Evolutionary conservation across 345 rosid species (phyloP).

Genomic region (Sonneratia caseolaris): DNA sequence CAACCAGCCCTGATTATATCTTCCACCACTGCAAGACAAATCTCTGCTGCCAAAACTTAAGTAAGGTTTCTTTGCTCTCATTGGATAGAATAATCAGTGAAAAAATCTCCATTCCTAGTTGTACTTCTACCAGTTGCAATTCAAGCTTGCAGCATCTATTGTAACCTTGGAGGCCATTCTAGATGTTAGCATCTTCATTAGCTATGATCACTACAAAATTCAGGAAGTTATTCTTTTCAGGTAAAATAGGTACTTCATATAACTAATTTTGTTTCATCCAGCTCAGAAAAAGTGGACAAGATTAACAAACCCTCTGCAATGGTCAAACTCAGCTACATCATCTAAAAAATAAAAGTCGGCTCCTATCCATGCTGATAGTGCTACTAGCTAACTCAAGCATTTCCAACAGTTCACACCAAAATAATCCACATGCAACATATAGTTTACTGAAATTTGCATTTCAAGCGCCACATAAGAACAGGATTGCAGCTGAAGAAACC

Average conservation of each 20-base stretch:
- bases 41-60: not conserved
- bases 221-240: not conserved
- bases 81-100: not conserved
- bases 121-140: not conserved
- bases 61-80: not conserved
- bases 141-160: not conserved
- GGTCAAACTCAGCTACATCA: no score
- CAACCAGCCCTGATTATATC: not conserved
- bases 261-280: not conserved
- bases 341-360: no score
- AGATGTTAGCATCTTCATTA: not conserved
- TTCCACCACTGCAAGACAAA: not conserved
- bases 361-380: no score
- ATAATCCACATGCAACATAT: no score
- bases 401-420: no score
- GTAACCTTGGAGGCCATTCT: not conserved
- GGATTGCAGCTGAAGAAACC: not conserved
- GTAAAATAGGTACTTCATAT: not conserved
- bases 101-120: not conserved
- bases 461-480: not conserved
- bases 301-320: no score
- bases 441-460: no score
- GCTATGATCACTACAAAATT: not conserved
- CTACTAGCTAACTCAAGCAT: no score
- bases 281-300: not conserved